A percentile compares a stretch with the other conserved stretches of the same genome.
Evolutionary conservation across 176 grass and related monocot genomes (phyloP).

Genomic region (Metroxylon sagu): DNA sequence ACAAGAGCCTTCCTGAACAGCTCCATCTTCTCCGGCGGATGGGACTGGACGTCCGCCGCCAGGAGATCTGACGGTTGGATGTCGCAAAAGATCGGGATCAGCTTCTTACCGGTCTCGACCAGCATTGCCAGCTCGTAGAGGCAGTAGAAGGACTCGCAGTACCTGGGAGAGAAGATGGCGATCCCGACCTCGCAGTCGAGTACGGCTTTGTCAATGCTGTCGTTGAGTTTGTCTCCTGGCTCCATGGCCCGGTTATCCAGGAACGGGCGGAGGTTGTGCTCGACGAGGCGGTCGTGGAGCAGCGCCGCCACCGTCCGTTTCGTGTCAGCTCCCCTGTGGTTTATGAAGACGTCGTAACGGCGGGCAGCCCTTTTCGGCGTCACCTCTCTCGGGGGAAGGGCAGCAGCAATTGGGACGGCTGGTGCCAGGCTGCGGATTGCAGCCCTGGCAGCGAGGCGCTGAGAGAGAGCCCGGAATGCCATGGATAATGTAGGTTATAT

Average conservation of each 20-base stretch:
- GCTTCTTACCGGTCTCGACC: slow-evolving; percentile 47
- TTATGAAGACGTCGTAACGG: slow-evolving; percentile 69
- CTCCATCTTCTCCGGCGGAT: slow-evolving; percentile 28
- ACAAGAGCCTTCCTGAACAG: slow-evolving; percentile 40
- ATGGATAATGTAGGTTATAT: too few species aligned
- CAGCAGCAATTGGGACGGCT: too few species aligned
- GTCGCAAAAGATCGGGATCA: slow-evolving; percentile 78
- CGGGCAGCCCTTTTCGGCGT: neutral
- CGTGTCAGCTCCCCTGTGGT: slow-evolving; percentile 74
- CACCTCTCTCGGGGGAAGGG: too few species aligned
- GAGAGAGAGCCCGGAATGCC: too few species aligned
- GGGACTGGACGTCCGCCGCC: slow-evolving; percentile 11
- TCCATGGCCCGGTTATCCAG: slow-evolving; percentile 67
- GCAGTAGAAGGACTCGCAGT: slow-evolving; percentile 67
- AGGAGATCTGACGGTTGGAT: slow-evolving; percentile 70
- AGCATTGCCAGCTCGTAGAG: slow-evolving; percentile 59
- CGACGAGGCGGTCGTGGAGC: slow-evolving; percentile 34
- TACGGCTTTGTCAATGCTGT: slow-evolving; percentile 37
- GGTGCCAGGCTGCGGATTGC: too few species aligned
- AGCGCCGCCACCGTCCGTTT: slow-evolving; percentile 53
- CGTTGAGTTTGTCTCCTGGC: slow-evolving; percentile 45
- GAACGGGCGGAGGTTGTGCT: slow-evolving; percentile 22
- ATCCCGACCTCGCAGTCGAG: slow-evolving; percentile 40
- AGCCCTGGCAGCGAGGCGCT: too few species aligned
- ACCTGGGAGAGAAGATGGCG: slow-evolving; percentile 51